Evolutionary conservation across 768 basidiomycete genomes (phyloP), one percentile per base, ranked within the genome.

Genomic region (Tricholoma terreum): DNA sequence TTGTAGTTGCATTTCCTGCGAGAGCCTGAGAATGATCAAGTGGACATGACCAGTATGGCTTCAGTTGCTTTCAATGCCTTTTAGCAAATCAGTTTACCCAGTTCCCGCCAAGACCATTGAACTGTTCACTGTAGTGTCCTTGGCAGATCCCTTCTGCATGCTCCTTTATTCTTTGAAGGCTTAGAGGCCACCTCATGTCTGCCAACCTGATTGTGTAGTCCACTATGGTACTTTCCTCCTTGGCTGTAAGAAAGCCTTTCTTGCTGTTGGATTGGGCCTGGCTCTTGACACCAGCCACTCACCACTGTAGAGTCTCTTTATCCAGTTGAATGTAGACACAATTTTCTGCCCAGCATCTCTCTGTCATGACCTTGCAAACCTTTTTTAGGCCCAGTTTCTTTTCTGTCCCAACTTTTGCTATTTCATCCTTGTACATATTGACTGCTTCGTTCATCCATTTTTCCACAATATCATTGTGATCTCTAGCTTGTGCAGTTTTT

Each of bases 371-470:
- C 9, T 17, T 3, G 27, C 52, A 53, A 38, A 53, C 36, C 19
- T 34, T 38, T 19, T 34, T 27, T n/a, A 53, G 34, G 1, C 52
- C 52, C 8, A 24, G 27, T 33, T 27, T 53, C 36, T 4, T 33
- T 35, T 33, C 52, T 15, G 2, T 10, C 2, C 6, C 10, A 7
- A 2, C 9, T 27, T 53, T 53, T 19, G 27, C 31, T 7, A 3
- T 5, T 9, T 53, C 52, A 27, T 35, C 52, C 34, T 15, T 19
- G 36, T 53, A 53, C 15, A 34, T 15, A 2, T 36, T 4, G 14
- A 53, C 52, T 19, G 52, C 52, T 22, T 53, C 10, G 7, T 34
- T 21, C 52, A 53, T 53, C 43, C 43, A 45, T 45, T 45, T 45
- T 45, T 45, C 43, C 19, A 17, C 17, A 1, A 45, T 17, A 6